Evolutionary conservation across 2,329 filamentous ascomycete genomes (phyloP), one percentile per base, ranked within the genome.

Genomic region (Pseudogymnoascus sp.): DNA sequence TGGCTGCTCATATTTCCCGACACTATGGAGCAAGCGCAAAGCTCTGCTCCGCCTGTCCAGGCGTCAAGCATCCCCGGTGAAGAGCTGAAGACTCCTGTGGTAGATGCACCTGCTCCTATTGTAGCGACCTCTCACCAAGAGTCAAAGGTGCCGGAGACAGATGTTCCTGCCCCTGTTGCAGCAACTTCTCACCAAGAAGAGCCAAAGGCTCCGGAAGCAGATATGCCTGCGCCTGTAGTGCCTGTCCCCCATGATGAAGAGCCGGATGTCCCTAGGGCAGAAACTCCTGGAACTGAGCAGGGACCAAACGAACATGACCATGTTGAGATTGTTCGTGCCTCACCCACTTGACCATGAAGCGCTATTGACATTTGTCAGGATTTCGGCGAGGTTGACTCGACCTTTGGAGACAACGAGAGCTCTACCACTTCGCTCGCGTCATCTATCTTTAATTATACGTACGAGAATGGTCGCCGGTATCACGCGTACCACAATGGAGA

Each of bases 401-500:
- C 46, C 34, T 42, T 60, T 59, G 42, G 42, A 25, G 40, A 62
- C 7, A 25, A 12, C 25, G 62, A 28, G 31, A 59, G 46, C 36
- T 53, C 56, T 21, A 63, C 62, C 12, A 61, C 63, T n/a, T 66
- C 66, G 3, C 21, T 69, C 12, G 59, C 62, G 36, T 63, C 63
- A 2, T 66, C 66, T 59, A 62, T 68, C 9, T 67, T 63, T 59
- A 62, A 66, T 23, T 66, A 67, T 56, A 60, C 66, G 38, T 61
- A 66, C 36, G 67, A 69, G 38, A 69, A 69, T 66, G 67, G 67
- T 8, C 61, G 67, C 3, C 67, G 65, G 3, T 69, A 68, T 53
- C 67, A 69, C 64, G 62, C 63, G 7, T 69, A 8, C 65, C 75
- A 77, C 23, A 74, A 77, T 46, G 79, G 79, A 2, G 68, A 77